Percentiles rank a stretch among this genome's conserved stretches.
Evolutionary conservation across 176 grass and related monocot species (phyloP).

Genomic region (Eremochloa ophiuroides): DNA sequence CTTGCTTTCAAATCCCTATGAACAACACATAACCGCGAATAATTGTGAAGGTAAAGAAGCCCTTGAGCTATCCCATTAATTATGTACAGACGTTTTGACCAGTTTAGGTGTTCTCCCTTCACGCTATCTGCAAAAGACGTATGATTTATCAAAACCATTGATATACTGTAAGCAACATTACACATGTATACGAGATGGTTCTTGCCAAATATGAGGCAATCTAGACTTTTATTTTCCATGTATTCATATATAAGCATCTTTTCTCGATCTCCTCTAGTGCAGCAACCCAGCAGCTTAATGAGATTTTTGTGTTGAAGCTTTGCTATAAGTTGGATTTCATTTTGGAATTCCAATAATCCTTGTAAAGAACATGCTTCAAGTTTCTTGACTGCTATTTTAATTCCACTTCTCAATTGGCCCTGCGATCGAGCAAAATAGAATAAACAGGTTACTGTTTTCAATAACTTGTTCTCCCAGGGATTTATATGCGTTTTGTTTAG

Average conservation of each 20-base stretch:
- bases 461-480: background rate
- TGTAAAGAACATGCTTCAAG: slow-evolving; percentile 45
- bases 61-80: slow-evolving; percentile 61
- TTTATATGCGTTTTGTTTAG: background rate
- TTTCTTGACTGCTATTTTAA: slow-evolving; percentile 58
- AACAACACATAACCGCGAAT: slow-evolving; percentile 50
- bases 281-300: slow-evolving; percentile 41
- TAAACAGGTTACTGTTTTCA: background rate
- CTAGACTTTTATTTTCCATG: slow-evolving; percentile 73
- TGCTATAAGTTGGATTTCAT: slow-evolving; percentile 41
- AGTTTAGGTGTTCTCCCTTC: slow-evolving; percentile 26
- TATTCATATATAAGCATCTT: slow-evolving; percentile 72
- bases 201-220: slow-evolving; percentile 56
- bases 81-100: slow-evolving; percentile 38
- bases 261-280: slow-evolving; percentile 37
- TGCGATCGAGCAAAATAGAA: slow-evolving; percentile 1
- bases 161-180: background rate
- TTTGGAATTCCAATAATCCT: slow-evolving; percentile 64
- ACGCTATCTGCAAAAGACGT: slow-evolving; percentile 35
- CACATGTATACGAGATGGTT: background rate
- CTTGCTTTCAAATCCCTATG: slow-evolving; percentile 77
- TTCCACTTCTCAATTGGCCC: slow-evolving; percentile 45
- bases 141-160: background rate
- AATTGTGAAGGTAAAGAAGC: slow-evolving; percentile 67
- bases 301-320: slow-evolving; percentile 66